Conservation (phyloP, 1,284 basidiomycete species). For the Sporisorium scitamineum region DNA sequence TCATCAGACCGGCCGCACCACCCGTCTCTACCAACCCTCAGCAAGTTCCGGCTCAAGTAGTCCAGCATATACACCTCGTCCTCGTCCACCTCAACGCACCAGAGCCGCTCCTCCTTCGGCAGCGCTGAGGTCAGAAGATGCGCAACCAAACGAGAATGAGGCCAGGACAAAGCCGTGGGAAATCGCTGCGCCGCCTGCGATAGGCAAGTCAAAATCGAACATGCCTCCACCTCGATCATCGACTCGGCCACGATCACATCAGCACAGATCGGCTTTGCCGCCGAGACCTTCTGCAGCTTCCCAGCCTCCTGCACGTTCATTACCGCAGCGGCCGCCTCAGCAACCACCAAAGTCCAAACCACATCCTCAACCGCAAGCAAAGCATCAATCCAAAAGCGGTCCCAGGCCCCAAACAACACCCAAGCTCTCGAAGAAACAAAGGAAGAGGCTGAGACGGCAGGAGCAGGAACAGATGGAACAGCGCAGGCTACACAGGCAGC, state of each 20-base stretch:
- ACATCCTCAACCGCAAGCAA: background rate
- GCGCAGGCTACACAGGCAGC: background rate
- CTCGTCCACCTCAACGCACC: conserved; percentile 15
- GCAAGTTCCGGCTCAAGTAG: background rate
- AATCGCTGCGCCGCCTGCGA: conserved; percentile 32
- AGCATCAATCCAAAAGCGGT: background rate
- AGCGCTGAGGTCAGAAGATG: conserved; percentile 35
- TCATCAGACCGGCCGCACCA: conserved; percentile 12
- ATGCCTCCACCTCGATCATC: background rate
- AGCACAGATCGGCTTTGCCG: background rate
- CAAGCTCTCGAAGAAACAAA: conserved; percentile 2
- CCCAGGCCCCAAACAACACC: background rate
- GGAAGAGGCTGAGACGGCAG: conserved; percentile 7
- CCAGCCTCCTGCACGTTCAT: background rate
- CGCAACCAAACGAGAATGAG: conserved; percentile 45
- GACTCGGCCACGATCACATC: background rate
- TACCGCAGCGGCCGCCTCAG: conserved; percentile 5
- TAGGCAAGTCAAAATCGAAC: conserved; percentile 17
- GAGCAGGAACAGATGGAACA: background rate
- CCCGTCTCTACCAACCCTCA: background rate
- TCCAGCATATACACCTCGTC: conserved; percentile 3
- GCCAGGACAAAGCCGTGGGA: conserved; percentile 37
- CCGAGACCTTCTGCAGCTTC: background rate
- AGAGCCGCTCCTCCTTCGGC: conserved; percentile 34
- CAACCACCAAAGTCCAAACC: background rate